Base-by-base conservation (phyloP, 2,329 filamentous ascomycete genomes). In the Aspergillus sergii region DNA sequence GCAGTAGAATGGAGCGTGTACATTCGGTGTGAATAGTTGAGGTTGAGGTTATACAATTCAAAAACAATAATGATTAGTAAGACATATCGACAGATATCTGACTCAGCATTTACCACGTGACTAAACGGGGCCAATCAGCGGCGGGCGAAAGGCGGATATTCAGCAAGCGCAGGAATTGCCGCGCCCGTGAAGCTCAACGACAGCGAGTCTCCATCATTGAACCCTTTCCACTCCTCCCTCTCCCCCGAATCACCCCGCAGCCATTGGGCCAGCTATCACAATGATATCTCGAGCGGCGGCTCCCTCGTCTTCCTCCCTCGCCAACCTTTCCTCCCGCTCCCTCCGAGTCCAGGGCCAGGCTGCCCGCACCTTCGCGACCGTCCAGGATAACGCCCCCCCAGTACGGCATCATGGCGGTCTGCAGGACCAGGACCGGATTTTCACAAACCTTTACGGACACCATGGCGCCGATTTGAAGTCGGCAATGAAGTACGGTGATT, bases 401-500 rank as follows among this genome's bases (percentile, higher is more conserved):
- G 85, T 89, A 79, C 81, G 83, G 74, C 88, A 87, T 69, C 91
- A 96, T 80, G 93, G 95, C 74, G 93, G 93, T 63, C 86, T 99
- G 72, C 91, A 89, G 82, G 95, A 99, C 79, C 93, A 98, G 84
- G 95, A 99, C 83, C 90, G 95, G 74, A 99, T 99, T 82, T 99
- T 99, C 83, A 94, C 96, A 84, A 99, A 99, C 83, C 86, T 99
- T 64, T 99, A 99, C 83, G 90, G 93, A 75, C 93, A 95, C 78
- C 93, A 92, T 82, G 93, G 93, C 58, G 87, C 93, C 67, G 94
- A 97, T 79, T 83, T 99, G 72, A 94, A 95, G 85, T 93, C 89
- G 76, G 94, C 95, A 59, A 94, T 93, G 89, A 97, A 96, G 83
- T 96, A 96, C 86, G 95, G 95, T 72, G 95, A 98, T 81, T 99